Evolutionary conservation across 2,329 filamentous ascomycete genomes (phyloP), one percentile per base, ranked within the genome.

Genomic region (Orbilia ellipsospora): DNA sequence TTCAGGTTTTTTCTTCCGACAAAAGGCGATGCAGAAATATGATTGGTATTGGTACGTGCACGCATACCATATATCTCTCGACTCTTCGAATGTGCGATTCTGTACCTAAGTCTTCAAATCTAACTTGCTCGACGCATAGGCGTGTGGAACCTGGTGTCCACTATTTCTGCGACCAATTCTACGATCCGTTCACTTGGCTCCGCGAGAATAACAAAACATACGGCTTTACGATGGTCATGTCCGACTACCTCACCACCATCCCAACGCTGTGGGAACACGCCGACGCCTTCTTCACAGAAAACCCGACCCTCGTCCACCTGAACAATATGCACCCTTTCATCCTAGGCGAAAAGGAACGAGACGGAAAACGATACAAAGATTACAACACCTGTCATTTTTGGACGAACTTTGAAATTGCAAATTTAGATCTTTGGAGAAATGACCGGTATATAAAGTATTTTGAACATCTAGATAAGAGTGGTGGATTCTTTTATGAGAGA

Each of bases 1-100:
- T 42, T 51, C 61, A 48, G 78, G 78, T 13, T 79, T 79, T 62
- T 79, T 79, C 62, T 79, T 77, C 40, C 63, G 75, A 3, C 75
- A 79, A 52, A 61, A 78, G 28, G 50, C 54, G 12, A 68, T 79
- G 64, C 60, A 73, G 36, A 79, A 79, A 26, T 70, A 70, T 44
- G 66, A 70, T 7, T 70, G 66, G 66, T 70, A 70, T 44, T 70
- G 66, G 66, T 70, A 70, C n/a, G 57, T 4, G 4, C 23, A 23
- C 2, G 4, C 28, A 28, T 59, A n/a, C 20, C 18, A 12, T 42
- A 18, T 52, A 7, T 7, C 18, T 10, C 12, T 44, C n/a, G 2
- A 55, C 31, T 23, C 2, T 23, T 23, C 23, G 36, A 48, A 44
- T 42, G 31, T 6, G n/a, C 15, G 5, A 36, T 36, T 36, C 10